These are phyloP conservation scores for Lipomyces sp. DNA, from an alignment of 805 yeast genomes.

Conservation along the genomic window DNA sequence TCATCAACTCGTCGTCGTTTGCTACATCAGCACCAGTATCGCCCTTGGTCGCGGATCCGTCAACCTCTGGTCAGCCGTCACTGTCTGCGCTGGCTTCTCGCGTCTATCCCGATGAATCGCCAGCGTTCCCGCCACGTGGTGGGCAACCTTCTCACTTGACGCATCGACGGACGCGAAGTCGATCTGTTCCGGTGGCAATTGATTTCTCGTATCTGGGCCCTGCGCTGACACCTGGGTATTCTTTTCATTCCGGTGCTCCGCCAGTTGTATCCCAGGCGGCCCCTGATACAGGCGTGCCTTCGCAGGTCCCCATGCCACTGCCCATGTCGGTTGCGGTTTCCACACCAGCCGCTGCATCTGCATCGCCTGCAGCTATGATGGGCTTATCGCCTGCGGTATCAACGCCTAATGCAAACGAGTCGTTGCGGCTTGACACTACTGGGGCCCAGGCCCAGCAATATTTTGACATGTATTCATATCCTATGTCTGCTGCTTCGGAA, in stretches of 20 bases:
- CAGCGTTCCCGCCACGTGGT: neutral
- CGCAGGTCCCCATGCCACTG: neutral
- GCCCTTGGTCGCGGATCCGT: slow-evolving; percentile 22
- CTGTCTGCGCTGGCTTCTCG: slow-evolving; percentile 3
- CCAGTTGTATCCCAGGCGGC: slow-evolving; percentile 9
- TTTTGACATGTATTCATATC: slow-evolving; percentile 10
- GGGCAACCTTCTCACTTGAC: slow-evolving; percentile 8
- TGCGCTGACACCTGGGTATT: slow-evolving; percentile 9
- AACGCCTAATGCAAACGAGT: neutral
- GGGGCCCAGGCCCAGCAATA: neutral
- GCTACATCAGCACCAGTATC: slow-evolving; percentile 31
- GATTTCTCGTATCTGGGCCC: slow-evolving; percentile 28
- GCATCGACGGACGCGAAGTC: slow-evolving; percentile 34
- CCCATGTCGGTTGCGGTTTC: neutral
- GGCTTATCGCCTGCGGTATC: neutral
- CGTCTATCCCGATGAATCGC: neutral
- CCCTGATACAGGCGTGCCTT: neutral
- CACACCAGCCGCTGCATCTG: neutral
- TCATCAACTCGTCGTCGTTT: slow-evolving; percentile 16
- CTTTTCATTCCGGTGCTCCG: neutral
- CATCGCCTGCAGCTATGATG: neutral
- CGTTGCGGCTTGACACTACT: slow-evolving; percentile 4
- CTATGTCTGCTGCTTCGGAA: neutral
- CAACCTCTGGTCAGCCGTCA: slow-evolving; percentile 4
- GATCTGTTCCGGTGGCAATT: slow-evolving; percentile 34